Conservation (phyloP, 2,329 filamentous ascomycete genomes). For the Huntiella bhutanensis region DNA sequence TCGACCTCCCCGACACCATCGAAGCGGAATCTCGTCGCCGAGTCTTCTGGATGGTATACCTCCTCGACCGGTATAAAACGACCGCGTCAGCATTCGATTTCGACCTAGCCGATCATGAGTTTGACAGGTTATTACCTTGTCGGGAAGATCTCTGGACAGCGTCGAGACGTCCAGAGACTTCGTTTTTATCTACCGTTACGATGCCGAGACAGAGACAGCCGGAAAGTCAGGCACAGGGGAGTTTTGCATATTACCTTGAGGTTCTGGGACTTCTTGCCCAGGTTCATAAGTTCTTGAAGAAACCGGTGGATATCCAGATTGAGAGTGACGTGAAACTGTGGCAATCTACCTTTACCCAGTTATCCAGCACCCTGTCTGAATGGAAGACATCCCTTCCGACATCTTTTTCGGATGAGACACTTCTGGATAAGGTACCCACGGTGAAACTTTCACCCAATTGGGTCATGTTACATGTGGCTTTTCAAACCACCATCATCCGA, state of each 20-base stretch:
- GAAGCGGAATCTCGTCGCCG: conserved; percentile 74
- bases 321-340: conserved; percentile 72
- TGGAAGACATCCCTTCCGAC: conserved; percentile 73
- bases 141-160: conserved; percentile 63
- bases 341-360: conserved; percentile 70
- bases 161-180: conserved; percentile 67
- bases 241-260: conserved; percentile 81
- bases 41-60: conserved; percentile 86
- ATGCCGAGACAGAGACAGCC: background rate
- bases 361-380: conserved; percentile 58
- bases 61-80: conserved; percentile 77
- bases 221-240: conserved; percentile 61
- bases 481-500: conserved; percentile 75
- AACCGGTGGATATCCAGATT: conserved; percentile 73
- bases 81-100: conserved; percentile 87
- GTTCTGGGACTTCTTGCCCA: conserved; percentile 72
- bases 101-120: conserved; percentile 71
- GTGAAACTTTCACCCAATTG: conserved; percentile 62
- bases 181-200: conserved; percentile 47
- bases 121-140: conserved; percentile 72
- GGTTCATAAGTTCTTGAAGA: conserved; percentile 76
- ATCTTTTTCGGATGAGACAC: conserved; percentile 70
- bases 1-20: conserved; percentile 72
- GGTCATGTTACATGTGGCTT: conserved; percentile 83
- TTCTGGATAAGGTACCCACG: conserved; percentile 43